Evolutionary conservation across 1,284 basidiomycete species (phyloP), one percentile per base, ranked within the genome.

Genomic region (Crepidotus sp.): DNA sequence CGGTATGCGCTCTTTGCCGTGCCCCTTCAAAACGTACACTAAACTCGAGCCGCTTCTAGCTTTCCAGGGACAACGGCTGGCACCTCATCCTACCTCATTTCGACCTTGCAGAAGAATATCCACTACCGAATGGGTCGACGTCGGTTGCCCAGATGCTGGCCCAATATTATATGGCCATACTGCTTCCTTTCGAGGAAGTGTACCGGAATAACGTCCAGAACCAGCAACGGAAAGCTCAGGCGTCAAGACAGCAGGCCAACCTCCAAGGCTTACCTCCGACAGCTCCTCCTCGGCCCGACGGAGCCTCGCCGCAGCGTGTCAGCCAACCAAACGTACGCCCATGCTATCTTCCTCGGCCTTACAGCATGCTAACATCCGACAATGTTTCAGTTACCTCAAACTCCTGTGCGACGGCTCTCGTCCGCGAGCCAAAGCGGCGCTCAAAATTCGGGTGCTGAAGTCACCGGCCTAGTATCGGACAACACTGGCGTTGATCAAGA

Each of bases 101-200:
- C 51, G 76, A 77, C 46, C 70, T 87, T 29, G 80, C 81, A 27
- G 80, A 83, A 48, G 69, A 74, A 45, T 68, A 74, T 47, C 69
- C 71, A 17, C 58, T 68, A 22, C 61, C 67, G 10, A 70, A 66
- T 46, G 70, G 70, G 31, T 65, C 67, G 14, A 67, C 68, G n/a
- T 61, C 70, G 32, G 73, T 75, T 9, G 69, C 73, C 17, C 54
- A 57, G 17, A 53, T 73, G 46, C 62, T 88, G 40, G 68, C 69
- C 19, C 67, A 75, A 35, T 71, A 76, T 56, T 87, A 84, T 59
- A 68, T 65, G 58, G 63, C 60, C 15, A 67, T 88, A 48, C 64
- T 87, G 17, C 65, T 66, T 27, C 78, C 81, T 4, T 83, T 87
- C 54, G 84, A 88, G 58, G 78, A 83, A 25, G 59, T 66, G 25